Conservation (phyloP, 257 asterid species). For the Coffea eugenioides region DNA sequence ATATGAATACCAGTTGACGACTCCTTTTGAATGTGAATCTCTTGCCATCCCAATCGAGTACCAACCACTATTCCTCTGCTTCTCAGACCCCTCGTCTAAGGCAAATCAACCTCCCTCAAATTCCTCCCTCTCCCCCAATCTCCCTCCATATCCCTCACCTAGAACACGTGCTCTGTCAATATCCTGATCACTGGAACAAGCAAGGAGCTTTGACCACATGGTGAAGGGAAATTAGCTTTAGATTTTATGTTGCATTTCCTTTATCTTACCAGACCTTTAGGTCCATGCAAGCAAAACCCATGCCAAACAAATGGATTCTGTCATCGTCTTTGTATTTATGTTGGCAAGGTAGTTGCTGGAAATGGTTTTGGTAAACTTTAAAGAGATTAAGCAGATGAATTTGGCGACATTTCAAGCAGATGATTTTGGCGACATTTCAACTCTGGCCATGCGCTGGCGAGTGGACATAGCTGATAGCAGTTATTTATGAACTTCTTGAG, state of each 20-base stretch:
- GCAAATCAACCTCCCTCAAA: neutral
- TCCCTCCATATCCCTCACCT: too few relatives aligned
- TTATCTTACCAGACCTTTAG: neutral
- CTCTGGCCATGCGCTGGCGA: neutral
- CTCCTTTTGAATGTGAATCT: neutral
- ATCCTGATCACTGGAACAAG: neutral
- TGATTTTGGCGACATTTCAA: neutral
- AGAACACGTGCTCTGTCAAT: neutral
- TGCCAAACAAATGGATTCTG: neutral
- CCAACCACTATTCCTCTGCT: neutral
- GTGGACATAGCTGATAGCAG: neutral
- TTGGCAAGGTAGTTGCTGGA: neutral
- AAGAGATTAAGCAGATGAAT: neutral
- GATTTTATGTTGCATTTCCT: neutral
- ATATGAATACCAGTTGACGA: neutral
- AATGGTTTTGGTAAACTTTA: too few relatives aligned
- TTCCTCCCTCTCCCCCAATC: too few relatives aligned
- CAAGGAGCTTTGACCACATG: neutral
- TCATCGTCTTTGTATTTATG: neutral
- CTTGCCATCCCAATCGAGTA: neutral
- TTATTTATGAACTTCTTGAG: neutral
- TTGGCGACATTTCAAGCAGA: neutral
- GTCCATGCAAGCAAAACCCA: neutral
- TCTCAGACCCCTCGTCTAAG: neutral
- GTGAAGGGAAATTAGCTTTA: neutral